These are phyloP conservation scores for Chlorella sp. DNA, from an alignment of 139 green algal species.

Conservation along the genomic window DNA sequence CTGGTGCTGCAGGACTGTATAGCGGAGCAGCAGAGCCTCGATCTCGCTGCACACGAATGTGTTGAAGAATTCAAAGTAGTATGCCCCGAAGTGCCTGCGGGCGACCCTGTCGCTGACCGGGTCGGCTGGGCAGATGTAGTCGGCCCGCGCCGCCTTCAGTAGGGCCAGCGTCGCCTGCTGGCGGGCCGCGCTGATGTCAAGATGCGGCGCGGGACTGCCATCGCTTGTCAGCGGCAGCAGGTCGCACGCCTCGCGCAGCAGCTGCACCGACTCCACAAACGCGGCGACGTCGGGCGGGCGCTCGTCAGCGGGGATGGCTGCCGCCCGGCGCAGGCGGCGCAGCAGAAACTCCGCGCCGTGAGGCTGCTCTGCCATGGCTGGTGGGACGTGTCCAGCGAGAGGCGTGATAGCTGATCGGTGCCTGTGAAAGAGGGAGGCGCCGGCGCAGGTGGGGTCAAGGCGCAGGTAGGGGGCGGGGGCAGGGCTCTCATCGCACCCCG, in stretches of 20 bases:
- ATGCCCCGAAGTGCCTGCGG: too few relatives aligned
- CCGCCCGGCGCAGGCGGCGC: neutral
- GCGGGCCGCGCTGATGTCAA: too few relatives aligned
- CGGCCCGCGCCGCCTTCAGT: neutral
- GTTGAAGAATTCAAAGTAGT: neutral
- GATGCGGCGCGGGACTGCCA: too few relatives aligned
- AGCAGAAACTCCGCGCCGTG: neutral
- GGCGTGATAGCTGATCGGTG: too few relatives aligned
- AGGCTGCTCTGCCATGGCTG: too few relatives aligned
- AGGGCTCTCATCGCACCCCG: too few relatives aligned
- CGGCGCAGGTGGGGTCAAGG: too few relatives aligned
- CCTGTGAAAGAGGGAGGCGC: too few relatives aligned
- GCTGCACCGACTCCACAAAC: neutral
- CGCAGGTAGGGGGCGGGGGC: too few relatives aligned
- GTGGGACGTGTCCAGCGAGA: too few relatives aligned
- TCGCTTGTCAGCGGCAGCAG: neutral
- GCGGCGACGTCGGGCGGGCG: neutral
- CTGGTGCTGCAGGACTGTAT: neutral
- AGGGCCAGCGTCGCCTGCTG: neutral
- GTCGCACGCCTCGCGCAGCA: neutral
- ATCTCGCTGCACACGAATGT: too few relatives aligned
- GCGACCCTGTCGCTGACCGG: neutral
- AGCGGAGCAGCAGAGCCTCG: neutral
- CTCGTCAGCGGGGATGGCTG: neutral
- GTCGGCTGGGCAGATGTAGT: neutral